Evolutionary conservation across 2,329 filamentous ascomycete genomes (phyloP), one percentile per base, ranked within the genome.

Genomic region (Albophoma yamanashiensis): DNA sequence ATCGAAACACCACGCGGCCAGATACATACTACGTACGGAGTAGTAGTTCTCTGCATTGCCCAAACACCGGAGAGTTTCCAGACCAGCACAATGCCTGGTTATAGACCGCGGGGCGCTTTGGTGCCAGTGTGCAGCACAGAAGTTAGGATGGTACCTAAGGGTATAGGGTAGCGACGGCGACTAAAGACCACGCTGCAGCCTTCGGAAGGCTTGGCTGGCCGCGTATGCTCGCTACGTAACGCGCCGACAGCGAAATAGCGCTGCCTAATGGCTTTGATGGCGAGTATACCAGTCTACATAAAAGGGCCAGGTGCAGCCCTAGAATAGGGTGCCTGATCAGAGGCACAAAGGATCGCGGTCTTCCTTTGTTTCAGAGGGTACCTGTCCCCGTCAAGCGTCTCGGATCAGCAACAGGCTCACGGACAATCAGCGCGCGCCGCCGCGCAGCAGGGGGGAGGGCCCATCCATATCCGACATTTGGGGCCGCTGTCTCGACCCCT

Each of bases 141-240:
- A 2, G 8, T 2, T 20, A 8, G 31, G n/a, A n/a, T n/a, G n/a
- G n/a, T n/a, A n/a, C n/a, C n/a, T n/a, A n/a, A n/a, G n/a, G n/a
- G 31, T 55, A 55, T 22, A 55, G 31, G 31, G 31, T 36, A 55
- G 50, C 20, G 2, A 9, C 31, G 50, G 14, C 27, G 15, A 7
- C 27, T 5, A 9, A 12, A 4, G 27, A 36, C 11, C 8, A 38
- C 11, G 36, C 34, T 36, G 58, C 8, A 34, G 55, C 55, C 42
- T 40, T 9, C 9, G 22, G 14, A 59, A 20, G 34, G 38, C 45
- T 53, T 56, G n/a, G 39, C n/a, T 53, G 47, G 59, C 59, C 59
- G 17, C 59, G 59, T 60, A 60, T 36, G 38, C 22, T 43, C 36
- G 27, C 22, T 60, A 57, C 59, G 59, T 60, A 38, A 59, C 52